Percentiles rank a stretch among this genome's conserved stretches.
phyloP scores from a whole-genome alignment of 73 alveolate genomes.

The Blepharisma japonicum region DNA sequence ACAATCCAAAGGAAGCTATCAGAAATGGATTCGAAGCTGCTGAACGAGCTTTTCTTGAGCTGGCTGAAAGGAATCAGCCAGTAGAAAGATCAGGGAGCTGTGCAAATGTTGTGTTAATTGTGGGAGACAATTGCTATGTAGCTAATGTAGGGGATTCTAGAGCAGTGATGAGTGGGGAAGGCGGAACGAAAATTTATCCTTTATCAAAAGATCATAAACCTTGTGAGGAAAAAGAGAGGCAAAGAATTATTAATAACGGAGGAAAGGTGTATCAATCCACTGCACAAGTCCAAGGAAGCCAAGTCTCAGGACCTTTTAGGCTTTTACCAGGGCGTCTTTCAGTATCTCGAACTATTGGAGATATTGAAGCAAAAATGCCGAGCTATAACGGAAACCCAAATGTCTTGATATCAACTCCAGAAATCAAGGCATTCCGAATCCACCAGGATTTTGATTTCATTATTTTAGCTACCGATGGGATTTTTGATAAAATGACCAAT shows the following conservation, averaged over 20 bases:
- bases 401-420: conserved; percentile 92
- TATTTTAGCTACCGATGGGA: conserved; percentile 71
- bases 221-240: conserved; percentile 47
- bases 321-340: conserved; percentile 90
- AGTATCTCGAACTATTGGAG: conserved; percentile 96
- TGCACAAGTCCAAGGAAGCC: conserved; percentile 30
- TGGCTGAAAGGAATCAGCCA: conserved; percentile 41
- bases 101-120: conserved; percentile 75
- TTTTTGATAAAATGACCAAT: conserved; percentile 71
- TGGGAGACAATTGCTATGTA: conserved; percentile 71
- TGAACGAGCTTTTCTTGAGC: conserved; percentile 75
- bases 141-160: conserved; percentile 96
- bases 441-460: conserved; percentile 66
- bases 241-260: conserved; percentile 77
- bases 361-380: conserved; percentile 86
- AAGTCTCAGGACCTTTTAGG: conserved; percentile 77
- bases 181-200: conserved; percentile 55
- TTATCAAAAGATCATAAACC: conserved; percentile 92
- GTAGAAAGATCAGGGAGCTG: conserved; percentile 91
- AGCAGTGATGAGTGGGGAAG: conserved; percentile 42
- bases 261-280: conserved; percentile 72
- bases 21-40: conserved; percentile 89
- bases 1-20: conserved; percentile 86
- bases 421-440: conserved; percentile 77
- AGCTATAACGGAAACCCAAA: conserved; percentile 95